phyloP scores from a whole-genome alignment of 345 rosid species.

The Combretum micranthum region DNA sequence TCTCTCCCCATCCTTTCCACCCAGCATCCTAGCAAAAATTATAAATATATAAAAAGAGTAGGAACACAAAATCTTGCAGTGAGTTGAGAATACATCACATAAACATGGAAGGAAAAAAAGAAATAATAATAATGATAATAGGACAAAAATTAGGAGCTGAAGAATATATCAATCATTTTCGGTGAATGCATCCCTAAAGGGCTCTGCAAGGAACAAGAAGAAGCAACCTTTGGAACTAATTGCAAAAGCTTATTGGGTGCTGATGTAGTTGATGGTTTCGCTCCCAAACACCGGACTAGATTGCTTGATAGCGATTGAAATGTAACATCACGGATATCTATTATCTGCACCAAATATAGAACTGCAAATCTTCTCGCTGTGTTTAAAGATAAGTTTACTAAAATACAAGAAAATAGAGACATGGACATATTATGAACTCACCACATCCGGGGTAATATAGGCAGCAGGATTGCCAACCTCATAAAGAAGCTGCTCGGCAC shows the following conservation, averaged over 20 bases:
- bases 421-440: conserved; percentile 16
- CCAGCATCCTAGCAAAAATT: conserved; percentile 52
- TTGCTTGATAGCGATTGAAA: conserved; percentile 55
- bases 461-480: conserved; percentile 85
- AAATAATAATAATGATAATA: neutral
- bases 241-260: conserved; percentile 69
- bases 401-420: too few relatives aligned
- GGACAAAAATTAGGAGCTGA: neutral
- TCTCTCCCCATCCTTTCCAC: conserved; percentile 97
- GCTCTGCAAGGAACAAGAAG: neutral
- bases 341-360: conserved; percentile 30
- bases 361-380: too few relatives aligned
- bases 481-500: conserved; percentile 87
- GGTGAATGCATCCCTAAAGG: too few relatives aligned
- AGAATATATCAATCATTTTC: neutral
- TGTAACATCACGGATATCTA: conserved; percentile 63
- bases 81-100: neutral
- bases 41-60: neutral
- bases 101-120: neutral
- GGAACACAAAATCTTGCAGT: neutral
- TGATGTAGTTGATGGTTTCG: conserved; percentile 48
- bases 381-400: too few relatives aligned
- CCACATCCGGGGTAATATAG: conserved; percentile 94
- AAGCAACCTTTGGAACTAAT: conserved; percentile 64
- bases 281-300: conserved; percentile 63